Evolutionary conservation across 129 eudicot genomes (phyloP), one percentile per base, ranked within the genome.

Genomic region (Artemisia tridentata): DNA sequence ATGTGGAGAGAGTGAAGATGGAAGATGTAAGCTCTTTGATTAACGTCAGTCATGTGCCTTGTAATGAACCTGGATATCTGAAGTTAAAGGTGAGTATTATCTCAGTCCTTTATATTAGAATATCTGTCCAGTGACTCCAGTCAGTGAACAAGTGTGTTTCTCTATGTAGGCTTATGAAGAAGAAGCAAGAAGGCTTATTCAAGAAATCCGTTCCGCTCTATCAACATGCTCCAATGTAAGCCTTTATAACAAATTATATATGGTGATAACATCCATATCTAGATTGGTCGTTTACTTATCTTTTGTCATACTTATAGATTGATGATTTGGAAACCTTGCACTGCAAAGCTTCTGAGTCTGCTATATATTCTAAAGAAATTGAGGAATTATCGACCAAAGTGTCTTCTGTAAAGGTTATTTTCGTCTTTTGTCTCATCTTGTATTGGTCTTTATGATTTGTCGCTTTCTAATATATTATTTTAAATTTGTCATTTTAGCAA

Each of bases 301-400:
- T 60, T 53, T 67, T 3, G 53, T 25, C 45, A 25, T 63, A 47
- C 5, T 63, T 71, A 55, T 80, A 93, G 99, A 68, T 93, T 77
- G 79, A 63, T 80, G 93, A 88, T 72, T 75, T 82, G 91, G 99
- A 95, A 78, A 67, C 67, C 66, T 80, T 90, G 84, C 59, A 72
- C 74, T 17, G 69, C 3, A 88, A 83, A 81, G 80, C 92, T 43
- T 45, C 57, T 53, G 83, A 79, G 49, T 85, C 70, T 6, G 91
- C 97, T 21, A 84, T 95, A 67, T 65, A 84, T 75, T 71, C 82
- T 55, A 80, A 75, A 57, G 96, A 84, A 86, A 95, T 89, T 64
- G 93, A 90, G 69, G 80, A 75, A 65, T 78, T 95, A 64, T 78
- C 43, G 15, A 69, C 79, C 59, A 85, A 81, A 79, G 67, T 93